Evolutionary conservation across 2,329 filamentous ascomycete genomes (phyloP), one percentile per base, ranked within the genome.

Genomic region (Sordariomycetes sp.): DNA sequence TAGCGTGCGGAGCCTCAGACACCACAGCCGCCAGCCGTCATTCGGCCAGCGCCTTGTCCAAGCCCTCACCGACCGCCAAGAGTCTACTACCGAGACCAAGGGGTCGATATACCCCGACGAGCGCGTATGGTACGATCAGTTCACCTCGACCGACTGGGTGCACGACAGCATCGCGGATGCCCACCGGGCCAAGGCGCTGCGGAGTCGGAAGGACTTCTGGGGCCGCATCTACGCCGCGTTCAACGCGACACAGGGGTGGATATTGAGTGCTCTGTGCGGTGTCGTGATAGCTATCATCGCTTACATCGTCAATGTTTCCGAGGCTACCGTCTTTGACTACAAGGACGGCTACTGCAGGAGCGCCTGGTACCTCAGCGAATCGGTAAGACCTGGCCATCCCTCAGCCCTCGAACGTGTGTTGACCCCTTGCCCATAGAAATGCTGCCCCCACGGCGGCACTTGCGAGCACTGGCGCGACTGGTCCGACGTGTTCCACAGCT

Each of bases 61-160:
- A 59, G 85, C 81, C 56, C 74, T 88, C 58, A 74, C 72, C 59
- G 84, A 79, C 64, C 74, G 76, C 61, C 79, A 77, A 64, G 76
- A 79, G 34, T 78, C 77, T 60, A 73, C 85, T 70, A 70, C 76
- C 60, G 83, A 86, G 61, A 85, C 84, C 54, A 87, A 85, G 65
- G 73, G 77, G 36, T 85, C 82, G 4, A 71, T 87, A 10, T 85
- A 83, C 63, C 75, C 85, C 55, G 89, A 96, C 66, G 90, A 97
- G 63, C 85, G 94, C 60, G 87, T 95, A 10, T 97, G 94, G 94
- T 97, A 97, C 72, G 94, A 99, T 74, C 94, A 99, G 71, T 96
- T 96, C 66, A 96, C 90, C 6, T 95, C 89, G 7, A 96, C 90
- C 57, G 92, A 99, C 69, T 99, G 94, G 94, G 91, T 99, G 1